These are phyloP conservation scores for Penicillium dipodomyicola DNA, from an alignment of 495 filamentous ascomycete species.

Conservation along the genomic window DNA sequence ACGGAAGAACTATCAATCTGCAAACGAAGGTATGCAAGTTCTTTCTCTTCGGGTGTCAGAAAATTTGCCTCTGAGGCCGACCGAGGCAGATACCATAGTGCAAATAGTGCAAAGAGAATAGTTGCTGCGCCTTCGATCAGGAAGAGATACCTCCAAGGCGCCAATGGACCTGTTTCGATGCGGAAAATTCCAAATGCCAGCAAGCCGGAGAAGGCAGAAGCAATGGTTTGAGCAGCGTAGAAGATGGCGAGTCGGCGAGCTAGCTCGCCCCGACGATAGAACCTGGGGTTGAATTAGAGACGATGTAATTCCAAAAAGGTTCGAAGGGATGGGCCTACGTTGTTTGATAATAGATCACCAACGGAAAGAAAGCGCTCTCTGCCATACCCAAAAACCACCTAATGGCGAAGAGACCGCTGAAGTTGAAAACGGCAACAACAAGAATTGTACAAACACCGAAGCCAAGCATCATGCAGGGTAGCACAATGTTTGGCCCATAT, in stretches of 20 bases:
- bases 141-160: constrained; percentile 69
- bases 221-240: constrained; percentile 70
- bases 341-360: constrained; percentile 58
- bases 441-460: constrained; percentile 60
- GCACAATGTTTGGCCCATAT: constrained; percentile 56
- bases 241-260: constrained; percentile 72
- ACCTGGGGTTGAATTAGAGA: constrained; percentile 23
- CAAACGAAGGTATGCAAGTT: constrained; percentile 66
- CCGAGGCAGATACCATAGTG: constrained; percentile 63
- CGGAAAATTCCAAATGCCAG: constrained; percentile 73
- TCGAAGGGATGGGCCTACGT: constrained; percentile 16
- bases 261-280: constrained; percentile 72
- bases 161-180: constrained; percentile 53
- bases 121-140: constrained; percentile 67
- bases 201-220: constrained; percentile 67
- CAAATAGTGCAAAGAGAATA: constrained; percentile 61
- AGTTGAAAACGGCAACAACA: constrained; percentile 54
- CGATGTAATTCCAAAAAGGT: background rate
- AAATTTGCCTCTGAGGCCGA: constrained; percentile 61
- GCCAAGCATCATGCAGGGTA: constrained; percentile 63
- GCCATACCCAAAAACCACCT: constrained; percentile 59
- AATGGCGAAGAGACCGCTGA: constrained; percentile 58
- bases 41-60: constrained; percentile 58
- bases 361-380: constrained; percentile 69
- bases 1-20: constrained; percentile 65